Base-by-base conservation (phyloP, 176 grass and related monocot species). In the Eragrostis nindensis region DNA sequence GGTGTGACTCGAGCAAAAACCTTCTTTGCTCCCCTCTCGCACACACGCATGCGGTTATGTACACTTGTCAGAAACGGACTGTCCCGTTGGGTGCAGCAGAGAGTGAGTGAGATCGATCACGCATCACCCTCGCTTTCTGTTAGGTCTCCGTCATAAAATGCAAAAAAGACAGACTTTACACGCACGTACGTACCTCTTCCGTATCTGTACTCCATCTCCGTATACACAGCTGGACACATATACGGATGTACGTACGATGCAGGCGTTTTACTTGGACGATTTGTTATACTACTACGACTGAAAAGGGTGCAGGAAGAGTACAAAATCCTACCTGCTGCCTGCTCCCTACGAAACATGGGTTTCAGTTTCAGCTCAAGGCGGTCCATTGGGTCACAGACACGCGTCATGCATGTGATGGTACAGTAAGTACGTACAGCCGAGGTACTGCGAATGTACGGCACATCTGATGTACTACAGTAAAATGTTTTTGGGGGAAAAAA, bases 51-150 rank as follows among this genome's bases (percentile, higher is more conserved):
- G 29, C 18, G 4, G 54, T 1, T 5, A 2, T 15, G 2, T 40
- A 22, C 29, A 19, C 52, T 42, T 75, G 73, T 42, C 53, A 60
- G 49, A 5, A n/a, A n/a, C n/a, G 8, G 6, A 7, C 15, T 6
- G 11, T 30, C 24, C 5, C 18, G 48, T 9, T 27, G 17, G 9
- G 11, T 21, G 41, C 25, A 50, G 26, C 4, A 26, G n/a, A 52
- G 27, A n/a, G n/a, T n/a, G 21, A 56, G 54, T 54, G 26, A 32
- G 46, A 32, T 25, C 30, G 46, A 49, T 74, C 49, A 8, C 30
- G n/a, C n/a, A n/a, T n/a, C n/a, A n/a, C n/a, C 49, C 71, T 74
- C 69, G 70, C 49, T 74, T 74, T 74, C 71, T 55, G 49, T 74
- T 74, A 55, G 29, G 18, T 55, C 17, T 18, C 12, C 49, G 71